Base-by-base conservation (phyloP, 257 asterid genomes). In the Mentha longifolia region DNA sequence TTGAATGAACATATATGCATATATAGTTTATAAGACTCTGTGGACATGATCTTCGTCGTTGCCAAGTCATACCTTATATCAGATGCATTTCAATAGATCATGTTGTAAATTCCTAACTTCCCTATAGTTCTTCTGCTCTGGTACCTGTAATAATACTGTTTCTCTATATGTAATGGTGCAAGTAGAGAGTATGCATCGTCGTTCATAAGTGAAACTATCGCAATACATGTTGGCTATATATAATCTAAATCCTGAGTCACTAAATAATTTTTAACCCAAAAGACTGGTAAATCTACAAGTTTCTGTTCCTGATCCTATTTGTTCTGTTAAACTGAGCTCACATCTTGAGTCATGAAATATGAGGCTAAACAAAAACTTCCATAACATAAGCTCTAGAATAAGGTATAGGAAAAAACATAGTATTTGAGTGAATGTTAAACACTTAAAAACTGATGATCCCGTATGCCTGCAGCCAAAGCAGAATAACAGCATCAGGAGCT, bases 381-480 rank as follows among this genome's bases (percentile, higher is more conserved):
- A 33, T 58, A 31, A 7, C n/a, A 25, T 14, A 25, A 28, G 41
- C 19, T 7, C 37, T 17, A 15, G 5, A 54, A 54, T 3, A 5
- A 11, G 28, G 60, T 54, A 25, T 2, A 28, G 9, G 9, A 55
- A 55, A 25, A 16, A 25, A 5, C 17, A 55, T 12, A 81, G n/a
- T n/a, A n/a, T n/a, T n/a, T n/a, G n/a, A n/a, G n/a, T n/a, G n/a
- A n/a, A n/a, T n/a, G n/a, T n/a, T n/a, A n/a, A n/a, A n/a, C n/a
- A n/a, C n/a, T n/a, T n/a, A n/a, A n/a, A n/a, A n/a, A n/a, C n/a
- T n/a, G n/a, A n/a, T n/a, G n/a, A n/a, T n/a, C n/a, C n/a, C n/a
- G n/a, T 83, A 78, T 85, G 87, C 81, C 90, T 85, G 82, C 78
- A 74, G 68, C 49, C 55, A 74, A 75, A 39, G 20, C 15, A 14